Conservation (phyloP, 2,329 filamentous ascomycete genomes). For the Fusarium nodosum region DNA sequence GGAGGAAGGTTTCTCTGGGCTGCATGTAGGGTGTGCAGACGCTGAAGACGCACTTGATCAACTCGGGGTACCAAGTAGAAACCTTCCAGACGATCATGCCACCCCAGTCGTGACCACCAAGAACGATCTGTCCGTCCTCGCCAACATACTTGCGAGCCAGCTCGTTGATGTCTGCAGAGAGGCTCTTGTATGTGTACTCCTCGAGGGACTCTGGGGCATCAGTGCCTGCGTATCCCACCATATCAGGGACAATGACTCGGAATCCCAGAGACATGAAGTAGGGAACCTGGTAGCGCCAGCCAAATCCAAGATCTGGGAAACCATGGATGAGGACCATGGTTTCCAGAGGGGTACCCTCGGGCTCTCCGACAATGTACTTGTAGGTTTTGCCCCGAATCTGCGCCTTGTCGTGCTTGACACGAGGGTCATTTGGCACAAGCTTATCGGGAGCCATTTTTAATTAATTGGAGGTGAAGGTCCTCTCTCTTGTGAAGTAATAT, state of each 20-base stretch:
- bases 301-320: conserved; percentile 85
- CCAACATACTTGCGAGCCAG: conserved; percentile 71
- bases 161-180: conserved; percentile 80
- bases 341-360: conserved; percentile 59
- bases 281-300: conserved; percentile 92
- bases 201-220: conserved; percentile 72
- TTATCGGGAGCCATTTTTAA: conserved; percentile 69
- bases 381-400: conserved; percentile 78
- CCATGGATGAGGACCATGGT: conserved; percentile 76
- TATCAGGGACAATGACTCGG: conserved; percentile 85
- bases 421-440: conserved; percentile 74
- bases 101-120: conserved; percentile 96
- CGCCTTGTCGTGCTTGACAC: conserved; percentile 74
- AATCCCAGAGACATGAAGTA: conserved; percentile 78
- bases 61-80: conserved; percentile 77
- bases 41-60: conserved; percentile 81
- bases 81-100: conserved; percentile 81
- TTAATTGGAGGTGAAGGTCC: neutral
- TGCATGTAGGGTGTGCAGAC: conserved; percentile 82
- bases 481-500: neutral
- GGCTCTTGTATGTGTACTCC: conserved; percentile 78
- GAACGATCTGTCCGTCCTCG: conserved; percentile 70
- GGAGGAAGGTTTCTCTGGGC: conserved; percentile 65
- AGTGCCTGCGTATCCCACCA: conserved; percentile 87
- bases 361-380: conserved; percentile 71